Evolutionary conservation across 306 rosid species (phyloP), one percentile per base, ranked within the genome.

Genomic region (Quercus parvula): DNA sequence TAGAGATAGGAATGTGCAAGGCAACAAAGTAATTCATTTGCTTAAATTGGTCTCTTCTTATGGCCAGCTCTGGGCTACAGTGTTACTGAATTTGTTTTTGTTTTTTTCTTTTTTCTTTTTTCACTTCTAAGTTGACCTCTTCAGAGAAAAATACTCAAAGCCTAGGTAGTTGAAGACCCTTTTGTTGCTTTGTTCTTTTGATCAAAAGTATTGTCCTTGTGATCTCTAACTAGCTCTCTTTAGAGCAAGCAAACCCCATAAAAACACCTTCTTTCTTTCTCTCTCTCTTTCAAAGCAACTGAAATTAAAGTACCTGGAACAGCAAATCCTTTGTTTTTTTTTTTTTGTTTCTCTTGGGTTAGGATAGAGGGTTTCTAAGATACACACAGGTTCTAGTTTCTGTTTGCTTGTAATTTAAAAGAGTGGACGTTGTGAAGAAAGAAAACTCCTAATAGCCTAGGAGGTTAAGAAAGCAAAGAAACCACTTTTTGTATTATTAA

Each of bases 21-120:
- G 82, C 35, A 77, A 78, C 46, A 41, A 41, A 41, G 83, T 75
- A 83, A 70, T 71, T 83, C 75, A 67, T 78, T 78, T 81, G 77
- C 56, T 78, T 70, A 28, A 75, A 76, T 81, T 62, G 73, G 71
- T 83, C 62, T 80, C 44, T 75, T 49, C 71, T 51, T 55, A 66
- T 31, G 18, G 69, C 71, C 73, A 75, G 72, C 52, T 54, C 85
- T 71, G 20, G 52, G 20, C 25, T 74, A 70, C 82, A 75, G 84
- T 77, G 70, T 71, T 66, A 56, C 70, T 68, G 82, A 78, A 81
- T 76, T 52, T 76, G 46, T 55, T 38, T 76, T 52, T 76, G 46
- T 55, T 38, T 74, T 69, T 17, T 44, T 30, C 24, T 74, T 59
- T 17, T 44, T 30, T 33, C 67, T 73, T 49, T 30, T 49, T 73